Evolutionary conservation across 208 protist genomes (phyloP), one percentile per base, ranked within the genome.

Genomic region (Endotrypanum monterogeii): DNA sequence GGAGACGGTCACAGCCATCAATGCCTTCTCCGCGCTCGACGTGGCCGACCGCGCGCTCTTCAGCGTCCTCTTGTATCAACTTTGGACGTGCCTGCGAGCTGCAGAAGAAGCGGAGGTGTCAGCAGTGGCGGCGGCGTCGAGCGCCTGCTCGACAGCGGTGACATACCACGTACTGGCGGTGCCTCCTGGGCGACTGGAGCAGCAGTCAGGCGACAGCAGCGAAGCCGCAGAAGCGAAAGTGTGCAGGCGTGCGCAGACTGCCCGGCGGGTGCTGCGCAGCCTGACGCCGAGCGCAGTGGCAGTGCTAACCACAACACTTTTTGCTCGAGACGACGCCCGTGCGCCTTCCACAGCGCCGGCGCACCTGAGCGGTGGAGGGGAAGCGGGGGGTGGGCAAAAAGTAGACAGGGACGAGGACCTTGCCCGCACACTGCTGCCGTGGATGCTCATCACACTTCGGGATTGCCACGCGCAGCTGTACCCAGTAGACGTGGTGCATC

Each of bases 1-100:
- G 16, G 83, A 92, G 62, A 80, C 83, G 11, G 52, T 92, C 48
- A 69, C 54, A 7, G 92, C 92, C 18, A 65, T 88, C 41, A 93
- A 92, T 74, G 88, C 71, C 7, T 94, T 96, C 67, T 84, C 92
- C 12, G 82, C 81, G 6, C 83, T 96, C n/a, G 92, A 96, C 80
- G 80, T 73, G 32, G 50, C 67, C 2, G 92, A 96, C 71, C 67
- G 63, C 25, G 79, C 84, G 8, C 67, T 94, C 48, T 96, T 94
- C 48, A 60, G 83, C 14, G 84, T 91, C 0, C 74, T 96, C 35
- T 55, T 82, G 14, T 80, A 91, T 68, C 80, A 76, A 37, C 76
- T 91, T 23, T 96, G 89, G 82, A 44, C 28, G 16, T 67, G 78
- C 25, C 80, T 84, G 54, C 55, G 57, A 60, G 61, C 79, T 9